These are phyloP conservation scores for Wallacemonas sp. DNA, from an alignment of 208 protist species.

Conservation along the genomic window DNA sequence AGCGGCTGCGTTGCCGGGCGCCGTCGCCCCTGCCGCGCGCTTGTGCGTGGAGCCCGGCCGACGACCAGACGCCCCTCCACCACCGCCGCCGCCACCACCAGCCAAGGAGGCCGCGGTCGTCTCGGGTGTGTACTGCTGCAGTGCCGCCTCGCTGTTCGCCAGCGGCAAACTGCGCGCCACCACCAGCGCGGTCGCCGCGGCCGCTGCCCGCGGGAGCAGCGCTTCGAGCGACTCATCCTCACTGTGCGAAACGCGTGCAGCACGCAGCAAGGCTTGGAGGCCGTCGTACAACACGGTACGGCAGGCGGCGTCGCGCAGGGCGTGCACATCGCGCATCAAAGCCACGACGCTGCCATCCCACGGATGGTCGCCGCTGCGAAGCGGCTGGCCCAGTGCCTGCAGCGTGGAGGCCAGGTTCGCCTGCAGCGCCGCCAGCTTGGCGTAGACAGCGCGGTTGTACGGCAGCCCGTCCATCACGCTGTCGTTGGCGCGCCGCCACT, in stretches of 20 bases:
- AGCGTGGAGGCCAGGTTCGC: conserved; percentile 47
- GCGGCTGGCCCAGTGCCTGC: conserved; percentile 17
- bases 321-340: conserved; percentile 46
- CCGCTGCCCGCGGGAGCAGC: conserved; percentile 54
- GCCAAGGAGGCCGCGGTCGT: conserved; percentile 8
- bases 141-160: conserved; percentile 21
- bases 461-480: conserved; percentile 54
- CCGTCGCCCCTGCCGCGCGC: not conserved
- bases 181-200: conserved; percentile 31
- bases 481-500: conserved; percentile 47
- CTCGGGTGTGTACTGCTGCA: conserved; percentile 25
- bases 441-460: conserved; percentile 69
- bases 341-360: conserved; percentile 62
- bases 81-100: not conserved
- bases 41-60: conserved; percentile 8
- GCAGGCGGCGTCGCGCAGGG: conserved; percentile 50
- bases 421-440: conserved; percentile 46
- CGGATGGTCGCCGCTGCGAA: not conserved
- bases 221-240: conserved; percentile 39
- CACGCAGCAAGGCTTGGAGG: conserved; percentile 62
- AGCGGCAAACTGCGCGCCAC: conserved; percentile 15
- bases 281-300: conserved; percentile 57
- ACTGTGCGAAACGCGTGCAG: conserved; percentile 40
- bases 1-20: not conserved
- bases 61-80: not conserved